phyloP scores from a whole-genome alignment of 306 rosid genomes.

The Canavalia gladiata region DNA sequence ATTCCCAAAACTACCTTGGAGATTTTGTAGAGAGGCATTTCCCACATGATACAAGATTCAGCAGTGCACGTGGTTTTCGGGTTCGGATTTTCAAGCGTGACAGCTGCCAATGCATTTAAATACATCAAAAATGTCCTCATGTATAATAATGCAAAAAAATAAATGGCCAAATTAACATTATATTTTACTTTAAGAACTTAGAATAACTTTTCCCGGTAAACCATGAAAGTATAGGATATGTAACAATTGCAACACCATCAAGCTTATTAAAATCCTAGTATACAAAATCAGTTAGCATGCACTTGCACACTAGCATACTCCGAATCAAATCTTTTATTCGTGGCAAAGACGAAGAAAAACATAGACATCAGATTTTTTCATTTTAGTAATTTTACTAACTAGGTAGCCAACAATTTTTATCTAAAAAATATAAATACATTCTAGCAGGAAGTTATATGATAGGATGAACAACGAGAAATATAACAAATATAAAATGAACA shows the following conservation, averaged over 20 bases:
- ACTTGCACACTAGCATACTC: not conserved
- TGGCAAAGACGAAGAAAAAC: not conserved
- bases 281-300: not conserved
- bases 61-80: constrained; percentile 72
- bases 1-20: constrained; percentile 72
- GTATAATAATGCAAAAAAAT: not conserved
- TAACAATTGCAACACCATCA: not conserved
- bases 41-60: constrained; percentile 91
- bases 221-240: not conserved
- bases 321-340: not conserved
- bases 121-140: constrained; percentile 43
- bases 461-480: not conserved
- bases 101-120: constrained; percentile 71
- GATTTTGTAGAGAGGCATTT: constrained; percentile 79
- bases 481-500: not conserved
- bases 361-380: not conserved
- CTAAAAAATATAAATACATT: too few relatives aligned
- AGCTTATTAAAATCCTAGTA: not conserved
- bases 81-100: constrained; percentile 80
- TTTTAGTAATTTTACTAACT: not conserved
- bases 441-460: not conserved
- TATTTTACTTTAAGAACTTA: not conserved
- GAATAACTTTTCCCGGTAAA: not conserved
- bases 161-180: constrained; percentile 10
- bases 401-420: not conserved